Conservation (phyloP, 495 filamentous ascomycete species). For the Geoglossum glabrum region DNA sequence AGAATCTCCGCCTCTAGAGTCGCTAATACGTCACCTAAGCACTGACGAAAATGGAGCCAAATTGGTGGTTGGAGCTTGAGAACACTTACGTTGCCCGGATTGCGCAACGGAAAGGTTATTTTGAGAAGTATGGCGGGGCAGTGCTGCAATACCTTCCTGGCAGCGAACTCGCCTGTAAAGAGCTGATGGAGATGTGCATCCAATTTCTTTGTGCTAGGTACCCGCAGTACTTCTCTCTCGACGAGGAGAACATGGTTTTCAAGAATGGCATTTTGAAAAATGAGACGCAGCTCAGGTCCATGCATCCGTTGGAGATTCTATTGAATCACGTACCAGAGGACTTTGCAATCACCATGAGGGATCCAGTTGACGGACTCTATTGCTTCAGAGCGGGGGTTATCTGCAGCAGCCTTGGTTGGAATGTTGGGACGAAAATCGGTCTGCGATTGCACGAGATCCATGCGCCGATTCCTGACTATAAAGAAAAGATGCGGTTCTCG, state of each 20-base stretch:
- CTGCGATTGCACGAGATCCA: constrained; percentile 57
- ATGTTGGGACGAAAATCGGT: constrained; percentile 55
- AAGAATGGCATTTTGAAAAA: constrained; percentile 52
- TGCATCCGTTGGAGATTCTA: constrained; percentile 50
- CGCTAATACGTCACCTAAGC: constrained; percentile 26
- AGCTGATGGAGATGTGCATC: constrained; percentile 76
- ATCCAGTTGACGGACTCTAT: constrained; percentile 52
- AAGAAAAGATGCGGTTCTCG: constrained; percentile 73
- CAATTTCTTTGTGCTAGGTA: constrained; percentile 66
- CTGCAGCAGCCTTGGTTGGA: constrained; percentile 70
- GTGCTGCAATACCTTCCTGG: constrained; percentile 58
- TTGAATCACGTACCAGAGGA: constrained; percentile 78
- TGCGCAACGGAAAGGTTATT: constrained; percentile 50
- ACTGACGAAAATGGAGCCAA: constrained; percentile 55
- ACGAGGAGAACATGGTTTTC: constrained; percentile 36
- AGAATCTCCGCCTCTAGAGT: neutral
- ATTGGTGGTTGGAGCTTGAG: constrained; percentile 88
- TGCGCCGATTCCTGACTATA: constrained; percentile 62
- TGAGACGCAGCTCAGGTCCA: constrained; percentile 37
- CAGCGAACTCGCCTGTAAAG: constrained; percentile 64
- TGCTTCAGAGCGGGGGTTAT: constrained; percentile 60
- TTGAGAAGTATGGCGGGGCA: constrained; percentile 35
- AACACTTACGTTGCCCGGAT: constrained; percentile 51
- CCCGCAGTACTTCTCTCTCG: constrained; percentile 55
- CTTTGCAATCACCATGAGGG: constrained; percentile 60